Percentiles rank a stretch among this genome's conserved stretches.
Evolutionary conservation across 805 yeast genomes (phyloP).

Genomic region (Pichia heedii): DNA sequence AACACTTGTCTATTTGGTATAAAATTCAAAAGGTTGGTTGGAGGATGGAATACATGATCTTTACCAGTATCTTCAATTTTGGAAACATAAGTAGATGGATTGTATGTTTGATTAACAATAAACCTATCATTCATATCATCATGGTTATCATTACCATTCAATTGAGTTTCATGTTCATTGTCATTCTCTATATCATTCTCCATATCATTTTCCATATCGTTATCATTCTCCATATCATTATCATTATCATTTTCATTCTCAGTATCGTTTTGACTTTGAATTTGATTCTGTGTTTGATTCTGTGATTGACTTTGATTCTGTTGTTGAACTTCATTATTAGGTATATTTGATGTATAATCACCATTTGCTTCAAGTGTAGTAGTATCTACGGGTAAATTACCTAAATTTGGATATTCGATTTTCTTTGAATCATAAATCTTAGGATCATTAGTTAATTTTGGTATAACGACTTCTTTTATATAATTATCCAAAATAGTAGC

Average conservation of each 20-base stretch:
- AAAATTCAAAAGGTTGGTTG: slow-evolving; percentile 13
- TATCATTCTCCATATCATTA: no score
- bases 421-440: slow-evolving; percentile 27
- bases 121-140: slow-evolving; percentile 12
- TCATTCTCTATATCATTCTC: slow-evolving; percentile 11
- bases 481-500: slow-evolving; percentile 53
- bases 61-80: slow-evolving; percentile 21
- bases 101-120: slow-evolving; percentile 15
- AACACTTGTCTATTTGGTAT: slow-evolving; percentile 19
- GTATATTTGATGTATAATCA: background rate
- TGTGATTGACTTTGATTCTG: no score
- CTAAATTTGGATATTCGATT: slow-evolving; percentile 54
- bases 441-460: slow-evolving; percentile 36
- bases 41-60: slow-evolving; percentile 22
- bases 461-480: slow-evolving; percentile 38
- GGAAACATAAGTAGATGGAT: slow-evolving; percentile 22
- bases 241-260: background rate
- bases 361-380: background rate
- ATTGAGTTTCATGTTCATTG: slow-evolving; percentile 4
- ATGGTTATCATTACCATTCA: slow-evolving; percentile 13
- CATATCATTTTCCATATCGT: background rate
- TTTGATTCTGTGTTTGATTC: no score
- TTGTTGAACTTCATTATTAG: no score
- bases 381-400: slow-evolving; percentile 46
- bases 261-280: no score